Percentiles rank a stretch among this genome's conserved stretches.
phyloP scores from a whole-genome alignment of 192 early-diverging fungal species.

The Chytriomyces sp. region DNA sequence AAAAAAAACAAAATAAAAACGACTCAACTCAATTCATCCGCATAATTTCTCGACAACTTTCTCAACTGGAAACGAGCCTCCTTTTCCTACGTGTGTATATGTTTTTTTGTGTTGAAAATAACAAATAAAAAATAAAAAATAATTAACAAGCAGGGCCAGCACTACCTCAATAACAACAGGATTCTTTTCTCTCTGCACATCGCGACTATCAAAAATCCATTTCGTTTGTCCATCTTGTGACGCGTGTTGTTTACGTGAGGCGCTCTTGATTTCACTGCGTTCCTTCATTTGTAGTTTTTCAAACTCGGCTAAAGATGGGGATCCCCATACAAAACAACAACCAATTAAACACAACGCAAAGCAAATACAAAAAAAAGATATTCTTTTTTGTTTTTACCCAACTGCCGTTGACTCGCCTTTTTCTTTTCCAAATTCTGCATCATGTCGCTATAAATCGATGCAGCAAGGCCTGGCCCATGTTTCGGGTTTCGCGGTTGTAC shows the following conservation, averaged over 20 bases:
- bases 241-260: not conserved
- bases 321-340: not conserved
- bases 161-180: not conserved
- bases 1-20: not conserved
- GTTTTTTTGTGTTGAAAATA: no score
- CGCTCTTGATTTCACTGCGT: slow-evolving; percentile 15
- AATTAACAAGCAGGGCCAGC: not conserved
- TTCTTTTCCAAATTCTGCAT: slow-evolving; percentile 30
- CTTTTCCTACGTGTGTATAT: no score
- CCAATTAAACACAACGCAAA: no score
- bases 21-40: slow-evolving; percentile 22
- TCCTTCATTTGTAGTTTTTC: slow-evolving; percentile 28
- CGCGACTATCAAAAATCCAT: slow-evolving; percentile 23
- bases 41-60: slow-evolving; percentile 8
- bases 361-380: no score
- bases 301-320: not conserved
- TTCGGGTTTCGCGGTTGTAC: slow-evolving; percentile 6
- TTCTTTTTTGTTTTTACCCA: not conserved
- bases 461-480: slow-evolving; percentile 24
- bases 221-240: not conserved
- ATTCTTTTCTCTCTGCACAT: not conserved
- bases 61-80: not conserved
- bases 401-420: slow-evolving; percentile 23
- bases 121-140: not conserved
- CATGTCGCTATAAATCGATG: slow-evolving; percentile 24